phyloP scores from a whole-genome alignment of 1,284 basidiomycete genomes.

The Moniliophthora roreri region DNA sequence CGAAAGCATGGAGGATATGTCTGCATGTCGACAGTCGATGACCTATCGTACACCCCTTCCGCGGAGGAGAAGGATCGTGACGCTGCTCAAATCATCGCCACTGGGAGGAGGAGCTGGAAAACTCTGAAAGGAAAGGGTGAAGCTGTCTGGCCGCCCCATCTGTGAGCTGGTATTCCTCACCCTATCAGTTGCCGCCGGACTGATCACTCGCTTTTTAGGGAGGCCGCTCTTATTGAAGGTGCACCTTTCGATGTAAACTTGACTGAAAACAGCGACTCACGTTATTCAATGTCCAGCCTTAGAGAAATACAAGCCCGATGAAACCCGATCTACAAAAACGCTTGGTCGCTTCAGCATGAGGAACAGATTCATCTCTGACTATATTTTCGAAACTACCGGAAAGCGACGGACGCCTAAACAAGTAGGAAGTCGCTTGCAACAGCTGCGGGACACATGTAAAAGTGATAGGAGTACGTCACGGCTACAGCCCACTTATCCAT shows the following conservation, averaged over 20 bases:
- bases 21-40: slow-evolving; percentile 35
- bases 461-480: slow-evolving; percentile 36
- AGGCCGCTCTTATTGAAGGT: slow-evolving; percentile 61
- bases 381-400: slow-evolving; percentile 52
- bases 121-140: slow-evolving; percentile 56
- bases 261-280: background rate
- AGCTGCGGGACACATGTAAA: slow-evolving; percentile 56
- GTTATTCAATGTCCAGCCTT: slow-evolving; percentile 33
- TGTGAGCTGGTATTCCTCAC: slow-evolving; percentile 29
- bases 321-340: slow-evolving; percentile 39
- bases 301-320: slow-evolving; percentile 47
- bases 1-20: slow-evolving; percentile 25
- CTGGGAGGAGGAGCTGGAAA: slow-evolving; percentile 53
- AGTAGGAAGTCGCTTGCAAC: slow-evolving; percentile 62
- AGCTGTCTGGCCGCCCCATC: slow-evolving; percentile 59
- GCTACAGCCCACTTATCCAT: slow-evolving; percentile 1
- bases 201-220: slow-evolving; percentile 28
- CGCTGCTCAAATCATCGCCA: slow-evolving; percentile 33
- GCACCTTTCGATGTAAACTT: slow-evolving; percentile 5
- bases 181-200: background rate
- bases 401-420: slow-evolving; percentile 57
- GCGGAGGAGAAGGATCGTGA: slow-evolving; percentile 33
- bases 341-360: slow-evolving; percentile 53
- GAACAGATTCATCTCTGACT: slow-evolving; percentile 59
- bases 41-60: slow-evolving; percentile 37